Evolutionary conservation across 2,329 filamentous ascomycete genomes (phyloP).

Genomic region (Fusarium sp.): DNA sequence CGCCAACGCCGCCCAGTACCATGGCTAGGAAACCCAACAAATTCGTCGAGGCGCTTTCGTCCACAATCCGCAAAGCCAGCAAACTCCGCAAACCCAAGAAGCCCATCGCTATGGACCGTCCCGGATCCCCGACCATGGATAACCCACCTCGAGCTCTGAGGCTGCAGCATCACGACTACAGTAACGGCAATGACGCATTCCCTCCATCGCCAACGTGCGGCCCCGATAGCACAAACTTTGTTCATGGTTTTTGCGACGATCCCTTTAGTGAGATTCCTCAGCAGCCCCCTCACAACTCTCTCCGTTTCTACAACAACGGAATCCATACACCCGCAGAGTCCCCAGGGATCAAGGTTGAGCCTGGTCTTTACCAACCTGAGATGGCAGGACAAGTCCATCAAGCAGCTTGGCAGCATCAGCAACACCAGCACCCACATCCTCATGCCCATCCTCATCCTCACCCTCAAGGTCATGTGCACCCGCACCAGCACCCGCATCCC

Average conservation of each 20-base stretch:
- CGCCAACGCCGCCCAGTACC: conserved; percentile 51
- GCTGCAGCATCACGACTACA: conserved; percentile 47
- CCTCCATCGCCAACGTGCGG: conserved; percentile 48
- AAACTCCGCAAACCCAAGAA: conserved; percentile 52
- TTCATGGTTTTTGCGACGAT: conserved; percentile 55
- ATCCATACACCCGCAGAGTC: conserved; percentile 57
- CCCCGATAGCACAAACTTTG: conserved; percentile 49
- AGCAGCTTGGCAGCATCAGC: conserved; percentile 43
- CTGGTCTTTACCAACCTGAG: conserved; percentile 46
- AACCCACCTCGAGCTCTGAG: conserved; percentile 53
- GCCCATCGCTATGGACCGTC: conserved; percentile 39
- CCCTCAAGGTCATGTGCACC: conserved; percentile 22
- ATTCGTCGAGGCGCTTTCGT: conserved; percentile 58
- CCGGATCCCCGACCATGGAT: conserved; percentile 52
- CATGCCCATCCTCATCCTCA: conserved; percentile 6
- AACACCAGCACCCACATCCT: conserved; percentile 41
- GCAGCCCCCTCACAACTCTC: conserved; percentile 40
- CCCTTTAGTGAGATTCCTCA: conserved; percentile 53
- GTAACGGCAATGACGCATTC: conserved; percentile 42
- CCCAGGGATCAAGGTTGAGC: conserved; percentile 52
- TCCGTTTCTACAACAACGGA: conserved; percentile 51
- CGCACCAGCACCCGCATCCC: conserved; percentile 13
- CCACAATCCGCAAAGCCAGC: conserved; percentile 57
- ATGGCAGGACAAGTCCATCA: conserved; percentile 37
- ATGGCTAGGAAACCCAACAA: conserved; percentile 53